phyloP scores from a whole-genome alignment of 2,329 filamentous ascomycete species.

The Colletotrichum sp. region DNA sequence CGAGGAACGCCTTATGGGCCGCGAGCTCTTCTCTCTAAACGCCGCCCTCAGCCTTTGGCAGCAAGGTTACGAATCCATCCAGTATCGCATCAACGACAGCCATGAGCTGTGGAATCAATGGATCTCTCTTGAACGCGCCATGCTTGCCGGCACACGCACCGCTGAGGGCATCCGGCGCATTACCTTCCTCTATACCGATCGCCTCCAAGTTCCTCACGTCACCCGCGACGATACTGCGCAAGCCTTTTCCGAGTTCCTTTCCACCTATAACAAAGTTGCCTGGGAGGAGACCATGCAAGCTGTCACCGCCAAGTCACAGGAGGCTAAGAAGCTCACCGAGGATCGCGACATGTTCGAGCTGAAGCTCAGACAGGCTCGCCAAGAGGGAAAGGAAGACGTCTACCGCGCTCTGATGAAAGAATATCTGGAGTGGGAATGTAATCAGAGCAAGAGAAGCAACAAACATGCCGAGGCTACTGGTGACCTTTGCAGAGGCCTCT shows the following conservation, averaged over 20 bases:
- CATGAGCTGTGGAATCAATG: constrained; percentile 82
- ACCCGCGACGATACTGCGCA: constrained; percentile 79
- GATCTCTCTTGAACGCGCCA: constrained; percentile 73
- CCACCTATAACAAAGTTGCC: constrained; percentile 70
- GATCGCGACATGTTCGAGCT: constrained; percentile 73
- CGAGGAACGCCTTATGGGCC: constrained; percentile 72
- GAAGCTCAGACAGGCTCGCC: constrained; percentile 63
- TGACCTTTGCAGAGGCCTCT: constrained; percentile 69
- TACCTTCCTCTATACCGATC: constrained; percentile 71
- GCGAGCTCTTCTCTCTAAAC: constrained; percentile 74
- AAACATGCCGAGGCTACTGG: constrained; percentile 49
- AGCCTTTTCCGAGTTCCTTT: constrained; percentile 76
- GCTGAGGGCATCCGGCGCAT: constrained; percentile 67
- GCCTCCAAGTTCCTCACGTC: constrained; percentile 74
- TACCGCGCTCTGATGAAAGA: constrained; percentile 60
- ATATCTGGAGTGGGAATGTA: constrained; percentile 88
- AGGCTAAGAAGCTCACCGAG: constrained; percentile 67
- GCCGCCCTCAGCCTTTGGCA: constrained; percentile 72
- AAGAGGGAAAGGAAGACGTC: constrained; percentile 59
- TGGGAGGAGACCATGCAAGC: constrained; percentile 78
- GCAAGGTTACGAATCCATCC: constrained; percentile 73
- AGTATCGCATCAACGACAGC: constrained; percentile 78
- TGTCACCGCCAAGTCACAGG: constrained; percentile 65
- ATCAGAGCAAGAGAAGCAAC: constrained; percentile 61
- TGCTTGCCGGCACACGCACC: constrained; percentile 62